These are phyloP conservation scores for Xerocomellus amylosporus DNA, from an alignment of 768 basidiomycete genomes.

Conservation along the genomic window DNA sequence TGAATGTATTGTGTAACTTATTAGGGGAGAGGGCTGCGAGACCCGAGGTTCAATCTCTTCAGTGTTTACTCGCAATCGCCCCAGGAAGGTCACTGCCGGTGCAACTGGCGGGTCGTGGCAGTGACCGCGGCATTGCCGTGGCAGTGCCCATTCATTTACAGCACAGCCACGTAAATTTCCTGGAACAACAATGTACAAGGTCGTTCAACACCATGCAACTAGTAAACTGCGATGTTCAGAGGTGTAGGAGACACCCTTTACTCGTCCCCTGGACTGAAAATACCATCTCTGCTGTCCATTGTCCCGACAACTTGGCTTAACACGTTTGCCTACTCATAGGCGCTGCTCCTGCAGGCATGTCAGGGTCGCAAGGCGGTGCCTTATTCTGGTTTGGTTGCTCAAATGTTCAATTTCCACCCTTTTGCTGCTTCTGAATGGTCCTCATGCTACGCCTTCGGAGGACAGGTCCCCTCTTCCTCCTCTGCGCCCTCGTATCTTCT, in stretches of 20 bases:
- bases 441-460: neutral
- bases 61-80: no score
- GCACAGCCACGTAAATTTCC: no score
- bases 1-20: neutral
- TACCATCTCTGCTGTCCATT: no score
- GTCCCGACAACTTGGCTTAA: neutral
- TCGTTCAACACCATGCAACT: no score
- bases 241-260: neutral
- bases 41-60: neutral
- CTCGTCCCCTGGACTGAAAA: neutral
- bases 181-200: no score
- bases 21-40: neutral
- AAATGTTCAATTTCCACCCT: neutral
- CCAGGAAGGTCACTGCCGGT: no score
- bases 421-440: neutral
- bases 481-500: conserved; percentile 2
- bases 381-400: neutral
- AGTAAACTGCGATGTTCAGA: no score
- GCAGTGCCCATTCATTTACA: no score
- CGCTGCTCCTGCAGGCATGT: no score
- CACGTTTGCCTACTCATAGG: neutral
- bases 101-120: no score
- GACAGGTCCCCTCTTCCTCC: neutral
- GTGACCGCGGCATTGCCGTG: no score
- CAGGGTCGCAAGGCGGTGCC: neutral